Evolutionary conservation across 305 asterid genomes (phyloP).

Genomic region (Plantago lanceolata): DNA sequence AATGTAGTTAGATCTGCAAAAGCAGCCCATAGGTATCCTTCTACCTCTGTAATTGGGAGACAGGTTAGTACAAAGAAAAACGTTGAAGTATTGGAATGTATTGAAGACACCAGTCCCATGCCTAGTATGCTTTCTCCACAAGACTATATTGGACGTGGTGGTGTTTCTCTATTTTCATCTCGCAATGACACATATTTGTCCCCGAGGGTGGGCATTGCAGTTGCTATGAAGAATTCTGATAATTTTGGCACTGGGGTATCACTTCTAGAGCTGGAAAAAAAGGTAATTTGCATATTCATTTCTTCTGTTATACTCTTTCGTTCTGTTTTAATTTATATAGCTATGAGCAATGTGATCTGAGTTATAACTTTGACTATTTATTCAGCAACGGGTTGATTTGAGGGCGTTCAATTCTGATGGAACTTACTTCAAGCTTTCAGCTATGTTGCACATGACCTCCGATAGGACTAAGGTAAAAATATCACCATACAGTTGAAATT

Average conservation of each 20-base stretch:
- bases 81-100: conserved; percentile 77
- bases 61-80: conserved; percentile 55
- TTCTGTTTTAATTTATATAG: conserved; percentile 12
- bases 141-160: conserved; percentile 95
- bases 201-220: conserved; percentile 92
- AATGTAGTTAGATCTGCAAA: conserved; percentile 72
- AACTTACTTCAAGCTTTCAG: conserved; percentile 88
- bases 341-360: neutral
- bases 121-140: conserved; percentile 99
- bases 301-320: conserved; percentile 18
- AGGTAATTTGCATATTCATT: conserved; percentile 48
- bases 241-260: conserved; percentile 80
- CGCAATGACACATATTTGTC: conserved; percentile 85
- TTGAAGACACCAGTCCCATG: conserved; percentile 87
- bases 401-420: conserved; percentile 73
- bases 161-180: conserved; percentile 81
- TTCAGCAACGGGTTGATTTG: conserved; percentile 92
- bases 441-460: conserved; percentile 91
- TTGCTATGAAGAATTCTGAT: conserved; percentile 77
- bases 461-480: conserved; percentile 92
- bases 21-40: conserved; percentile 52
- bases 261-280: conserved; percentile 97
- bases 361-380: conserved; percentile 26
- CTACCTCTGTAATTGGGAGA: conserved; percentile 50
- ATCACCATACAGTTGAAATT: conserved; percentile 10